Percentiles rank a stretch among this genome's conserved stretches.
Conservation (phyloP, 805 yeast species). For the Starmera dryadoides region DNA sequence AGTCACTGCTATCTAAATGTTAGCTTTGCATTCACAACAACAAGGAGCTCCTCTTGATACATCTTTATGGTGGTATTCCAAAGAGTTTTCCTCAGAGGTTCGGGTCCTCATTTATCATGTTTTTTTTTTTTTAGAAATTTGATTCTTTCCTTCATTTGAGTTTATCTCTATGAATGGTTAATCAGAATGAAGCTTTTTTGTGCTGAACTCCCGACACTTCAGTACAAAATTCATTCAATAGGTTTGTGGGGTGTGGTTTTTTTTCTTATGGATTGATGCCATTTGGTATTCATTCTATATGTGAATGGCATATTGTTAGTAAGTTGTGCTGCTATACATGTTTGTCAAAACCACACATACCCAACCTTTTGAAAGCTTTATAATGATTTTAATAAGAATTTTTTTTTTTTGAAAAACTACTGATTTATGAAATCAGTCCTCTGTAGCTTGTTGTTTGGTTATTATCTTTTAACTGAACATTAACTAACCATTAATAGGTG, state of each 20-base stretch:
- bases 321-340: no score
- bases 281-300: no score
- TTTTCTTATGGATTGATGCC: background rate
- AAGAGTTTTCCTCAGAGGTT: no score
- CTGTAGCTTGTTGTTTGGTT: background rate
- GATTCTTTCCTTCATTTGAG: background rate
- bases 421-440: no score
- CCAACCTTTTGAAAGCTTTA: background rate
- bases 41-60: no score
- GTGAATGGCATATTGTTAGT: background rate
- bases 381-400: background rate
- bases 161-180: background rate
- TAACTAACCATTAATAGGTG: conserved; percentile 46
- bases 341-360: background rate
- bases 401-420: no score
- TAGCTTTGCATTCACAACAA: no score
- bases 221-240: conserved; percentile 33
- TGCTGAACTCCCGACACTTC: conserved; percentile 89
- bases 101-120: conserved; percentile 63
- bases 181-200: conserved; percentile 22
- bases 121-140: no score
- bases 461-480: no score
- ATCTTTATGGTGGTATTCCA: no score
- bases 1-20: no score
- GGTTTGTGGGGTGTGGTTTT: background rate